phyloP scores from a whole-genome alignment of 148 eudicot genomes.

The Chenopodium quinoa region DNA sequence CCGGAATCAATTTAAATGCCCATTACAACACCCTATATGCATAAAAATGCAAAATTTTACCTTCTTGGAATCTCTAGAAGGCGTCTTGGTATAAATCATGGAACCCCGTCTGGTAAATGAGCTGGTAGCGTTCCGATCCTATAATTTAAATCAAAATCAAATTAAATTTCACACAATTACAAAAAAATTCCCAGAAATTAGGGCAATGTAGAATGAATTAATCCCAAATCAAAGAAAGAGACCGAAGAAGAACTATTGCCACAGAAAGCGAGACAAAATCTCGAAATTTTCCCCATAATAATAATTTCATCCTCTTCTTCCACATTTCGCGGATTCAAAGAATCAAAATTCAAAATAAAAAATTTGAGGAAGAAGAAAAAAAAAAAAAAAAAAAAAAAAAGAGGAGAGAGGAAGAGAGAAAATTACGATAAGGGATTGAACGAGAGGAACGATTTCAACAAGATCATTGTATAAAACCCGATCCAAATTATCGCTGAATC shows the following conservation, averaged over 20 bases:
- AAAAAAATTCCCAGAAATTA: background rate
- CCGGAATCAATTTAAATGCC: background rate
- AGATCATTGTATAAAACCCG: conserved; percentile 61
- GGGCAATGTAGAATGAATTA: background rate
- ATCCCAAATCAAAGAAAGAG: background rate
- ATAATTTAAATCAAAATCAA: conserved; percentile 22
- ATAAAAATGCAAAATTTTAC: conserved; percentile 25
- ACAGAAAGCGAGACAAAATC: conserved; percentile 29
- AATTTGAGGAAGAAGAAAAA: conserved; percentile 2
- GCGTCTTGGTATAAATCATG: conserved; percentile 73
- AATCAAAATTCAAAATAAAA: background rate
- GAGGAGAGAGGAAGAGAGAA: conserved; percentile 5
- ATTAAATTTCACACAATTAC: background rate
- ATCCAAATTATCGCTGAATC: conserved; percentile 38
- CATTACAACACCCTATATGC: no score
- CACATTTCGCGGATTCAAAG: conserved; percentile 27
- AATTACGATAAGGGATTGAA: conserved; percentile 74
- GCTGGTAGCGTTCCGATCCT: conserved; percentile 59
- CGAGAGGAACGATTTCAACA: conserved; percentile 76
- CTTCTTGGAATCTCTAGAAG: conserved; percentile 75
- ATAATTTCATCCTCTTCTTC: background rate
- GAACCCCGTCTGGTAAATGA: conserved; percentile 77
- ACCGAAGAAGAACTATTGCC: conserved; percentile 17
- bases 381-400: background rate
- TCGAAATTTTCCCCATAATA: conserved; percentile 31